These are phyloP conservation scores for Plicaturopsis crispa DNA, from an alignment of 768 basidiomycete species.

Conservation along the genomic window DNA sequence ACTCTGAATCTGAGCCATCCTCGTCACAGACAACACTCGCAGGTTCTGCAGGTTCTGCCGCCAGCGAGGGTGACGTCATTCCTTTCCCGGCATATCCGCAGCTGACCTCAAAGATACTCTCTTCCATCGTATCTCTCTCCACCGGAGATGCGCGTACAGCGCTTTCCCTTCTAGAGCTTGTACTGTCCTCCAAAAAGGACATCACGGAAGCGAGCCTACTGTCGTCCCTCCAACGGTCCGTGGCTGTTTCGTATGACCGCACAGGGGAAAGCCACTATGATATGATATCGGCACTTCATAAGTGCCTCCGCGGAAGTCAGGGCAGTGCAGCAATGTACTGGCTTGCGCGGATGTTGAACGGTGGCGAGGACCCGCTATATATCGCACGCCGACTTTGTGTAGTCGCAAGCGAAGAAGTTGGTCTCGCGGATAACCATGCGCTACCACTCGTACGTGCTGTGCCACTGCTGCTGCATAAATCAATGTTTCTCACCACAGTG, in stretches of 20 bases:
- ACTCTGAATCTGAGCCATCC: conserved; percentile 6
- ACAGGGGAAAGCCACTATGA: conserved; percentile 73
- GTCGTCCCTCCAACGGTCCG: conserved; percentile 50
- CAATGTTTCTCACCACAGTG: conserved; percentile 1
- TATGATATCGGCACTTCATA: conserved; percentile 81
- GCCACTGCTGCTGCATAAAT: too few relatives aligned
- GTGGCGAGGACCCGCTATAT: conserved; percentile 77
- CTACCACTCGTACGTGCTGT: conserved; percentile 64
- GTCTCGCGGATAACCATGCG: conserved; percentile 71
- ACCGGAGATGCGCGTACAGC: conserved; percentile 73
- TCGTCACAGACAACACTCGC: conserved; percentile 12
- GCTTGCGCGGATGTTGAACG: conserved; percentile 77
- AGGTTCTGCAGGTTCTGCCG: conserved; percentile 3
- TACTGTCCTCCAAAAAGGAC: conserved; percentile 34
- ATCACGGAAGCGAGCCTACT: conserved; percentile 44
- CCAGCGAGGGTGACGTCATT: conserved; percentile 9
- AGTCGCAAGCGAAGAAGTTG: conserved; percentile 82
- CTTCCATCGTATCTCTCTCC: conserved; percentile 45
- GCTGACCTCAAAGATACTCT: conserved; percentile 38
- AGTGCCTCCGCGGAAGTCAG: conserved; percentile 72
- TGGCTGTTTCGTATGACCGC: conserved; percentile 64
- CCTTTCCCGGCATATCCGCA: conserved; percentile 24
- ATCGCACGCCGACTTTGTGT: conserved; percentile 70
- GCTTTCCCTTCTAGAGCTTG: conserved; percentile 69
- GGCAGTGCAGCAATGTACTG: conserved; percentile 80